Conservation (phyloP, 768 basidiomycete species). For the Leucosporidium creatinivorum region DNA sequence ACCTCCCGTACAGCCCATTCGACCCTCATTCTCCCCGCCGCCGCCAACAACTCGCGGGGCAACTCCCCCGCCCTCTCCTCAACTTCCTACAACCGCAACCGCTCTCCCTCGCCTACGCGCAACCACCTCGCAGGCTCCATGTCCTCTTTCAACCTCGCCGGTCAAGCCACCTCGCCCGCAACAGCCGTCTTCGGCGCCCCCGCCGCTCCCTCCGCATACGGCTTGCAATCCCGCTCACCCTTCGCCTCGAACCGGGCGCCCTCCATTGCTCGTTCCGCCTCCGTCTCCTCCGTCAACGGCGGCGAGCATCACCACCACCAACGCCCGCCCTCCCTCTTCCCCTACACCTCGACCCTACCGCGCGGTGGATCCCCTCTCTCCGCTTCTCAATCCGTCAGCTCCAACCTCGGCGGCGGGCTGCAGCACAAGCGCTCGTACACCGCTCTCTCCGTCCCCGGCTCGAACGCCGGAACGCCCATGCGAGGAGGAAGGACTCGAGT, state of each 20-base stretch:
- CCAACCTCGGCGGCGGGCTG: too few relatives aligned
- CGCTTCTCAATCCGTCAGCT: conserved; percentile 4
- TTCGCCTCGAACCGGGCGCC: conserved; percentile 5
- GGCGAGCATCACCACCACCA: not conserved
- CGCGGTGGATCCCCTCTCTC: conserved; percentile 12
- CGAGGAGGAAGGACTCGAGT: not conserved
- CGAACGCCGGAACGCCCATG: not conserved
- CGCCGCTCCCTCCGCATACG: conserved; percentile 8
- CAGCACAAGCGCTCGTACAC: too few relatives aligned
- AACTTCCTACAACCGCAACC: not conserved
- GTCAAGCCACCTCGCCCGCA: not conserved
- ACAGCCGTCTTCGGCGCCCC: not conserved
- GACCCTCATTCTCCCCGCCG: conserved; percentile 14
- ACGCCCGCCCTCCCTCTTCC: conserved; percentile 12
- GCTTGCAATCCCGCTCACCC: conserved; percentile 22
- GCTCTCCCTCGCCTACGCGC: conserved; percentile 20
- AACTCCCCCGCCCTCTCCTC: conserved; percentile 23
- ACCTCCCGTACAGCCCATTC: conserved; percentile 21
- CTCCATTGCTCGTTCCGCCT: conserved; percentile 3
- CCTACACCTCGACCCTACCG: conserved; percentile 23
- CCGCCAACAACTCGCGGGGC: conserved; percentile 14
- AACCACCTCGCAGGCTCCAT: conserved; percentile 25
- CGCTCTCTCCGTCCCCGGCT: too few relatives aligned
- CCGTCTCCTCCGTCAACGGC: conserved; percentile 9
- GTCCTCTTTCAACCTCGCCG: conserved; percentile 26